Conservation (phyloP, 1,139 yeast genomes). For the Geotrichum carabidarum region DNA sequence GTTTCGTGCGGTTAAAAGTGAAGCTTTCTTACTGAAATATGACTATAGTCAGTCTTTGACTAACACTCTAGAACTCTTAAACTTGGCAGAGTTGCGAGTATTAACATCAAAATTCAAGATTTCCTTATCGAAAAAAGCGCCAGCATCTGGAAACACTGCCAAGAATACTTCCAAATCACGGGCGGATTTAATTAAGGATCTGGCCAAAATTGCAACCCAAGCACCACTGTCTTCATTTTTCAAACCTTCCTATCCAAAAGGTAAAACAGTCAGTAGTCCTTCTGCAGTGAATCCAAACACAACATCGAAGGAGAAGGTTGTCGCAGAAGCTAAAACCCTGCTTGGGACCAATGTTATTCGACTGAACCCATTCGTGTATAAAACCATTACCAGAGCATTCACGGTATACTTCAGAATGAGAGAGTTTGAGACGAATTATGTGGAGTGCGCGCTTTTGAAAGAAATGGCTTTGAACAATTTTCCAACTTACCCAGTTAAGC, state of each 20-base stretch:
- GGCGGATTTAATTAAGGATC: conserved; percentile 7
- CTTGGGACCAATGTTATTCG: conserved; percentile 13
- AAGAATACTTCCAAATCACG: conserved; percentile 1
- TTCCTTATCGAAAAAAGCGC: neutral
- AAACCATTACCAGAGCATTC: conserved; percentile 15
- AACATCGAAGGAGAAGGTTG: conserved; percentile 10
- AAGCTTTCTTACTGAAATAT: conserved; percentile 8
- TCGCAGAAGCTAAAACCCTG: conserved; percentile 7
- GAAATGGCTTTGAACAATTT: conserved; percentile 22
- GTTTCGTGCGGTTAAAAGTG: neutral
- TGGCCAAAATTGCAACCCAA: conserved; percentile 6
- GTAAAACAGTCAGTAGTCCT: neutral
- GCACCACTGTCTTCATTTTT: conserved; percentile 10
- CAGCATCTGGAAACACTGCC: neutral
- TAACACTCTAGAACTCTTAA: conserved; percentile 5
- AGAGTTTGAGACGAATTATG: conserved; percentile 17
- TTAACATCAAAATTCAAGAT: conserved; percentile 1
- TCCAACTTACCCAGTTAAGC: conserved; percentile 19
- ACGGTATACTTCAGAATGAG: conserved; percentile 18
- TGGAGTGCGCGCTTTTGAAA: conserved; percentile 21
- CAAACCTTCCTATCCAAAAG: neutral
- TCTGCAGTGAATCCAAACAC: conserved; percentile 8
- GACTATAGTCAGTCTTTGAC: conserved; percentile 5
- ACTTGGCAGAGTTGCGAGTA: conserved; percentile 4
- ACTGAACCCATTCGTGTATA: conserved; percentile 14